Evolutionary conservation across 2,329 filamentous ascomycete species (phyloP), one percentile per base, ranked within the genome.

Genomic region (Apiospora hydei): DNA sequence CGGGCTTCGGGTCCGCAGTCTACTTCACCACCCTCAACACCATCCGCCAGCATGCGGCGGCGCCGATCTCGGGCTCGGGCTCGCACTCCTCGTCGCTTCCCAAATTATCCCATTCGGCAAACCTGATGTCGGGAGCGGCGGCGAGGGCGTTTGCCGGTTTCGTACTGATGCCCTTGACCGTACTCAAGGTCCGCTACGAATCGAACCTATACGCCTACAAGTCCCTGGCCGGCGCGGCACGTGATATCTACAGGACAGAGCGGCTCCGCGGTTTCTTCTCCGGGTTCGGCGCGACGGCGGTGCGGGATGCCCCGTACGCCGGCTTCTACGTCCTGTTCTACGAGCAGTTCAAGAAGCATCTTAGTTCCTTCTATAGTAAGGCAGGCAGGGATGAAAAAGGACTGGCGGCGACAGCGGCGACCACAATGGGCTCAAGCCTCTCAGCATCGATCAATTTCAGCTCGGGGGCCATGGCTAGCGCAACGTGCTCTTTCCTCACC

Each of bases 111-210:
- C 94, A 96, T 79, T 89, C 92, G 4, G 93, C 92, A 69, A 99
- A 99, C 79, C 87, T 99, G 26, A 84, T 93, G 16, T 95, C 96
- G 0, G 96, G 96, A 13, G 95, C 95, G 8, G 86, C 91, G 24
- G 95, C 96, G 34, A 89, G 96, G 70, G 95, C 94, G 1, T 91
- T 93, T 70, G 96, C 96, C 0, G 96, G 96, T 49, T 93, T 98
- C 79, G 84, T 97, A 66, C 90, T 98, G 83, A 98, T 98, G 94
- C 96, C 96, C 1, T 90, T 98, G 73, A 99, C 96, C 1, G 92
- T 99, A 64, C 92, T 99, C 78, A 99, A 99, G 81, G 96, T 98
- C 61, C 93, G 96, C 64, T 98, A 97, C 80, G 96, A 99, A 82
- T 96, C 93, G 38, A 95, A 89, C 74, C 85, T 96, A 61, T 99